Conservation (phyloP, 2,329 filamentous ascomycete species). For the Emmonsiellopsis sp. region DNA sequence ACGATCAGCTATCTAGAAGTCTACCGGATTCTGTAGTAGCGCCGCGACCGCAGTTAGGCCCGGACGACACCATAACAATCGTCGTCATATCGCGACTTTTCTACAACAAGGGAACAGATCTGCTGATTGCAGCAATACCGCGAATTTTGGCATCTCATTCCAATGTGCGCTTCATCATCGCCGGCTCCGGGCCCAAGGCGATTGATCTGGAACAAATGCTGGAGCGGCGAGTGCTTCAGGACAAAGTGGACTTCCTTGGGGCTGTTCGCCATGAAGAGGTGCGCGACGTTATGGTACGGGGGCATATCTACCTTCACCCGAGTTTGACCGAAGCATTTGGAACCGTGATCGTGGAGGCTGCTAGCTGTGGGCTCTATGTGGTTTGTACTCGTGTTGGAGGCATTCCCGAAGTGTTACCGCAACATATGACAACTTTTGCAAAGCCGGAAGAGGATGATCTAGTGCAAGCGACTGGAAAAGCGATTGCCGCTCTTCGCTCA, state of each 20-base stretch:
- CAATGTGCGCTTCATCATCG: slow-evolving; percentile 94
- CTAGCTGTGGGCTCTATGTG: slow-evolving; percentile 89
- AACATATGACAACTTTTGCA: slow-evolving; percentile 95
- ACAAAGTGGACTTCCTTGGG: slow-evolving; percentile 85
- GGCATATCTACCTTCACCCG: slow-evolving; percentile 93
- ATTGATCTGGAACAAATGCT: slow-evolving; percentile 98
- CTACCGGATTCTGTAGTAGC: slow-evolving; percentile 34
- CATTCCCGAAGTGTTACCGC: slow-evolving; percentile 90
- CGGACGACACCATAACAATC: slow-evolving; percentile 84
- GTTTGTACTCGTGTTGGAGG: slow-evolving; percentile 95
- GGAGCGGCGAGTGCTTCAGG: slow-evolving; percentile 86
- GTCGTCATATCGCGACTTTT: slow-evolving; percentile 96
- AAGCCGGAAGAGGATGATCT: slow-evolving; percentile 95
- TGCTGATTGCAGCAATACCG: slow-evolving; percentile 92
- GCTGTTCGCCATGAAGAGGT: slow-evolving; percentile 93
- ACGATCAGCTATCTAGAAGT: slow-evolving; percentile 16
- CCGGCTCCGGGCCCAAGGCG: slow-evolving; percentile 88
- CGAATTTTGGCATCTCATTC: slow-evolving; percentile 81
- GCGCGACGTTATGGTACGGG: slow-evolving; percentile 91
- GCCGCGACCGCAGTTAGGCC: slow-evolving; percentile 61
- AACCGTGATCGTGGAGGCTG: slow-evolving; percentile 94
- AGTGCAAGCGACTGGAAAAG: slow-evolving; percentile 77
- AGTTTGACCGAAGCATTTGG: slow-evolving; percentile 95
- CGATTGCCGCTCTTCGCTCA: slow-evolving; percentile 75
- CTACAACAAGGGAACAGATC: slow-evolving; percentile 96